Base-by-base conservation (phyloP, 2,329 filamentous ascomycete genomes). In the Penicillium sp. region DNA sequence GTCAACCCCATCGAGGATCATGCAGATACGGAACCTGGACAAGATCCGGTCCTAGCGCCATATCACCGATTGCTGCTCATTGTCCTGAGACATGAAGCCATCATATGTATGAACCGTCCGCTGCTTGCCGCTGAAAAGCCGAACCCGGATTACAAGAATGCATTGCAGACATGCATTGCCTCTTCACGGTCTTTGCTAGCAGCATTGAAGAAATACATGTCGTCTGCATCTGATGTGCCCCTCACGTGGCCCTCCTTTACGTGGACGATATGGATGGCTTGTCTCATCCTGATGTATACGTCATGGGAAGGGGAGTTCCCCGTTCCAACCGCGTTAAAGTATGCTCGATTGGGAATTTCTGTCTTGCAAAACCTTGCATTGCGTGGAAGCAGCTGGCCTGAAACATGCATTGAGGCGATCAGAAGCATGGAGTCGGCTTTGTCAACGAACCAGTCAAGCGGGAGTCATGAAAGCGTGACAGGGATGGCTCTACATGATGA, bases 241-340 rank as follows among this genome's bases (percentile, higher is more conserved):
- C 62, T 81, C 22, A 62, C 78, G 0, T 80, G 78, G 76, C 78
- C 78, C 2, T 78, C 77, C 0, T 79, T 79, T 35, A 81, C 78
- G 0, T 81, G 79, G 78, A 74, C 74, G 1, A 69, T 78, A 0
- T 81, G 79, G 79, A 81, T 81, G 56, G 79, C 77, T 50, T 76
- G 76, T 1, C 77, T 81, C 35, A 75, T 81, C 18, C 60, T 81
- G 4, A 73, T 79, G 3, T 78, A 79, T 46, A 79, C 79, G 4
- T 77, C 76, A 0, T 76, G 75, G 54, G 75, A 77, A 53, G 69
- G 69, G 0, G 71, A 79, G 28, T 63, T 79, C 3, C 67, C 74
- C 0, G 53, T 70, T 0, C 50, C 64, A 0, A 70, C 70, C 13
- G 74, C 74, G 0, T 55, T 73, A 3, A 75, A 73, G 71, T 78